A percentile compares a stretch with the other conserved stretches of the same genome.
phyloP scores from a whole-genome alignment of 495 filamentous ascomycete genomes.

The Annulohypoxylon moriforme region DNA sequence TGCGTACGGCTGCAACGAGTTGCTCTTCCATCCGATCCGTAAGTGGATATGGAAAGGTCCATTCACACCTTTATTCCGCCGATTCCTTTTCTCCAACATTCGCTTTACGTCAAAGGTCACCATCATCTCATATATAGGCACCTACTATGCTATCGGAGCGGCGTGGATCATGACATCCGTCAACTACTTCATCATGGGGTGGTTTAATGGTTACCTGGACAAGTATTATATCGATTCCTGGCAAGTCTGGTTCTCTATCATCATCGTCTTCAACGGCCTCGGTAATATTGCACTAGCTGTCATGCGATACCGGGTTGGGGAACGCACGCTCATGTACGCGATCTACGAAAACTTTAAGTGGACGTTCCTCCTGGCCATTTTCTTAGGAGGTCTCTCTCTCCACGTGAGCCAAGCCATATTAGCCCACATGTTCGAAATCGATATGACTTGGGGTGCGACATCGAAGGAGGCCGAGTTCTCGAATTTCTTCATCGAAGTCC shows the following conservation, averaged over 20 bases:
- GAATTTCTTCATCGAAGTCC: constrained; percentile 84
- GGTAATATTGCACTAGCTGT: constrained; percentile 72
- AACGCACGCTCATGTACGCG: constrained; percentile 63
- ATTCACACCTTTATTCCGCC: constrained; percentile 79
- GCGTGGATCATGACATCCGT: constrained; percentile 81
- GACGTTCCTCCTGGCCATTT: constrained; percentile 74
- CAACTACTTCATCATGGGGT: constrained; percentile 84
- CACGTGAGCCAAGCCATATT: constrained; percentile 75
- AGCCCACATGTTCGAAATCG: constrained; percentile 77
- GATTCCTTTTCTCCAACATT: constrained; percentile 77
- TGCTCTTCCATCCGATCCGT: constrained; percentile 80
- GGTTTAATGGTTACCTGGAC: constrained; percentile 78
- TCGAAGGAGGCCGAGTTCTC: constrained; percentile 78
- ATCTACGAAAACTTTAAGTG: constrained; percentile 79
- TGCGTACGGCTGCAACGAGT: constrained; percentile 87
- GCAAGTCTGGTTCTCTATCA: constrained; percentile 80
- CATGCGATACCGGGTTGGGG: constrained; percentile 74
- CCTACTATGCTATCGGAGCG: constrained; percentile 84
- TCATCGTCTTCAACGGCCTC: constrained; percentile 77
- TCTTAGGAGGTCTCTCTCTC: constrained; percentile 75
- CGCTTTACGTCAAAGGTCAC: constrained; percentile 83
- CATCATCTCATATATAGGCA: constrained; percentile 86
- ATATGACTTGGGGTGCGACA: constrained; percentile 79
- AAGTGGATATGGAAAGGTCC: constrained; percentile 72
- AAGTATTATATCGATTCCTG: constrained; percentile 81